Percentiles rank a stretch among this genome's conserved stretches.
These are phyloP conservation scores for Saitozyma sp. DNA, from an alignment of 768 basidiomycete genomes.

Conservation along the genomic window DNA sequence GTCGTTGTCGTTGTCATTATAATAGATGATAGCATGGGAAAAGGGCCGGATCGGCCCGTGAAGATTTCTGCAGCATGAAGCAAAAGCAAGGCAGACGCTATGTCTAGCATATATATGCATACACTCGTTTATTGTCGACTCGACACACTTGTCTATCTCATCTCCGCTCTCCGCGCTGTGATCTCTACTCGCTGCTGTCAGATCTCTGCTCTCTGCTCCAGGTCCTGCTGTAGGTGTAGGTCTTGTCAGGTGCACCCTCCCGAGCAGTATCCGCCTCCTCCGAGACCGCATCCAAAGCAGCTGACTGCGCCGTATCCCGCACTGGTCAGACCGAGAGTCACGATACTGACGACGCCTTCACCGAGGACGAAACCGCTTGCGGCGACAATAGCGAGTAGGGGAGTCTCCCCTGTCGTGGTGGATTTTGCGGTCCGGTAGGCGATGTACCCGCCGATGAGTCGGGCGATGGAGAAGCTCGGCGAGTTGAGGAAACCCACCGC, in stretches of 20 bases:
- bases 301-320: slow-evolving; percentile 72
- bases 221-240: too few species aligned
- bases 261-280: slow-evolving; percentile 51
- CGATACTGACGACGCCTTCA: slow-evolving; percentile 84
- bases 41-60: too few species aligned
- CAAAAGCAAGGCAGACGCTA: too few species aligned
- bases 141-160: too few species aligned
- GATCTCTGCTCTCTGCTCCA: too few species aligned
- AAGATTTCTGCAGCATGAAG: too few species aligned
- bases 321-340: slow-evolving; percentile 72
- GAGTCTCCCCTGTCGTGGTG: slow-evolving; percentile 39
- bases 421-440: slow-evolving; percentile 59
- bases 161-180: too few species aligned
- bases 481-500: slow-evolving; percentile 95
- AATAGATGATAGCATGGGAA: too few species aligned
- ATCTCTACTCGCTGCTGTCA: too few species aligned
- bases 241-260: slow-evolving; percentile 32
- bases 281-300: slow-evolving; percentile 74
- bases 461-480: slow-evolving; percentile 88
- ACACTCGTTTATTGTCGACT: too few species aligned
- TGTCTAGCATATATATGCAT: too few species aligned
- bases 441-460: slow-evolving; percentile 80
- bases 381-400: slow-evolving; percentile 66
- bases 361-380: slow-evolving; percentile 96
- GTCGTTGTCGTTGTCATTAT: too few species aligned